Conservation (phyloP, 257 asterid genomes). For the Datura wrightii region DNA sequence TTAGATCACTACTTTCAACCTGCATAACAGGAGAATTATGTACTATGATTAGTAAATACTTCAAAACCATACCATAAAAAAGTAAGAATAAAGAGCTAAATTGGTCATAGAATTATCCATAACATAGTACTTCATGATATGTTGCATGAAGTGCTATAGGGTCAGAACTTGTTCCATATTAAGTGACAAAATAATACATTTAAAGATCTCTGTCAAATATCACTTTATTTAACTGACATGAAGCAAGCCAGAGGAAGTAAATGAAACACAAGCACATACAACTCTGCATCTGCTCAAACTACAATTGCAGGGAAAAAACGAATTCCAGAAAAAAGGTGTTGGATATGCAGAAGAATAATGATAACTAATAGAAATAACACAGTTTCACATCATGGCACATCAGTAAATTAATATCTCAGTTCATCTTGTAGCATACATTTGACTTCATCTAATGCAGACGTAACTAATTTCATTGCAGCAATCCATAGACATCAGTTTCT, state of each 20-base stretch:
- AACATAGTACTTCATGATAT: too few species aligned
- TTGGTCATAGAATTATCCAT: constrained; percentile 3
- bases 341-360: constrained; percentile 13
- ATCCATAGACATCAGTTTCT: not conserved
- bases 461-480: not conserved
- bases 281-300: constrained; percentile 13
- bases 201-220: constrained; percentile 1
- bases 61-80: not conserved
- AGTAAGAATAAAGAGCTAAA: not conserved
- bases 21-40: constrained; percentile 41
- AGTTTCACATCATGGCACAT: constrained; percentile 4
- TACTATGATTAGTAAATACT: constrained; percentile 9
- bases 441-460: constrained; percentile 17
- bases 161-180: constrained; percentile 1
- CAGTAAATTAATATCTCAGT: not conserved
- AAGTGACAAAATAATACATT: not conserved
- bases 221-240: not conserved
- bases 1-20: constrained; percentile 99
- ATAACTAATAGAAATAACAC: not conserved
- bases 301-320: not conserved
- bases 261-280: constrained; percentile 13
- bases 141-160: not conserved
- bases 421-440: not conserved
- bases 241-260: not conserved
- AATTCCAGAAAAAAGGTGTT: not conserved